Evolutionary conservation across 345 rosid species (phyloP).

Genomic region (Garcia nutans): DNA sequence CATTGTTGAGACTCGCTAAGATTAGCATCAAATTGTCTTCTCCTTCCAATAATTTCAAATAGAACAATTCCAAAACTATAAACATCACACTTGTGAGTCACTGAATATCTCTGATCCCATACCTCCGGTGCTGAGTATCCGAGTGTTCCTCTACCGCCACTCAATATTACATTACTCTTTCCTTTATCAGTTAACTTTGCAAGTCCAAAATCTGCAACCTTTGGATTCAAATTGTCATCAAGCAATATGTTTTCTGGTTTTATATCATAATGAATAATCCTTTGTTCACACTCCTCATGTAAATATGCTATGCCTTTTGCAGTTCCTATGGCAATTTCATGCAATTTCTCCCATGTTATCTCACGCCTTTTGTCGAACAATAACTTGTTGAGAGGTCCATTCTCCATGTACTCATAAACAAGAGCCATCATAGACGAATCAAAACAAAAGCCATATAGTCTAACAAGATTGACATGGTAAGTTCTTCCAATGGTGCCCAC

Average conservation of each 20-base stretch:
- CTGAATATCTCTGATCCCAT: neutral
- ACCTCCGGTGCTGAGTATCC: constrained; percentile 26
- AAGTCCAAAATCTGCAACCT: constrained; percentile 32
- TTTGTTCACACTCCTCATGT: constrained; percentile 26
- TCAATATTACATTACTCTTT: neutral
- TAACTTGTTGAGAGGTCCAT: constrained; percentile 33
- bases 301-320: constrained; percentile 27
- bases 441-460: constrained; percentile 38
- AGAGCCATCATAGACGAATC: constrained; percentile 27
- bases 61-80: constrained; percentile 33
- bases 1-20: constrained; percentile 7
- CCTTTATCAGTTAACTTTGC: constrained; percentile 22
- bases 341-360: constrained; percentile 17
- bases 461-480: constrained; percentile 37
- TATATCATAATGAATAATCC: constrained; percentile 33
- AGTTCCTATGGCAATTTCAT: constrained; percentile 15
- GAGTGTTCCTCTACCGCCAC: constrained; percentile 11
- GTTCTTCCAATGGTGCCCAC: constrained; percentile 43
- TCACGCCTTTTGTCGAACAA: constrained; percentile 15
- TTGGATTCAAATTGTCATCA: constrained; percentile 14
- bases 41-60: constrained; percentile 22
- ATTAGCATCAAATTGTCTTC: constrained; percentile 13
- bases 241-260: constrained; percentile 34
- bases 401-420: constrained; percentile 42
- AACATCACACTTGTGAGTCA: constrained; percentile 26